phyloP scores from a whole-genome alignment of 305 asterid genomes.

The Caryopteris hybrid region DNA sequence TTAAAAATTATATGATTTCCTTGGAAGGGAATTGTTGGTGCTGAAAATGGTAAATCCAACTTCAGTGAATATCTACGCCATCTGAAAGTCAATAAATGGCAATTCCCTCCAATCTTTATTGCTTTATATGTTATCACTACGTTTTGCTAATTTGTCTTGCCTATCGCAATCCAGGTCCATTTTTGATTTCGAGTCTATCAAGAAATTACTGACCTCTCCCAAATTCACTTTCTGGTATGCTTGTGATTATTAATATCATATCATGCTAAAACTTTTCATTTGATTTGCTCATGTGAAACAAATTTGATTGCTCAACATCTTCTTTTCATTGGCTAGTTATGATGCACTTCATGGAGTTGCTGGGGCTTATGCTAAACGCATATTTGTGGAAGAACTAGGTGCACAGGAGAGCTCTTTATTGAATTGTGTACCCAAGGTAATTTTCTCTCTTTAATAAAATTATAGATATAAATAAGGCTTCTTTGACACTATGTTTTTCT shows the following conservation, averaged over 20 bases:
- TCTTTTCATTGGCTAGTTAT: constrained; percentile 44
- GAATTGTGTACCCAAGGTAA: constrained; percentile 92
- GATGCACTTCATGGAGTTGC: constrained; percentile 99
- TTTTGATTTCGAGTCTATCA: constrained; percentile 66
- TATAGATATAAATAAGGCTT: constrained; percentile 3
- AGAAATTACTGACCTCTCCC: constrained; percentile 61
- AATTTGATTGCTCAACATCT: constrained; percentile 11
- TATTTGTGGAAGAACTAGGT: constrained; percentile 94
- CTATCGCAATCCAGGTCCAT: constrained; percentile 49
- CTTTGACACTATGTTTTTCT: constrained; percentile 7
- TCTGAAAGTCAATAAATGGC: not conserved
- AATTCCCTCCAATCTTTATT: constrained; percentile 11
- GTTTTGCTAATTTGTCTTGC: constrained; percentile 15
- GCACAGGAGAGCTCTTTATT: constrained; percentile 83
- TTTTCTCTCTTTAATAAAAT: not conserved
- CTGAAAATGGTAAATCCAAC: not conserved
- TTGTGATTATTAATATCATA: constrained; percentile 10
- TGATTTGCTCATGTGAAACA: constrained; percentile 8
- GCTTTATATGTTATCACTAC: not conserved
- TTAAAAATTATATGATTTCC: constrained; percentile 10
- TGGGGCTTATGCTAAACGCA: constrained; percentile 91
- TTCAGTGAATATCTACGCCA: not conserved
- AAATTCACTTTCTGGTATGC: constrained; percentile 67
- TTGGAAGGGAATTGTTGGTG: not conserved
- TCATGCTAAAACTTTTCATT: not conserved